phyloP scores from a whole-genome alignment of 306 rosid species.

The Vigna reflexopilosa region DNA sequence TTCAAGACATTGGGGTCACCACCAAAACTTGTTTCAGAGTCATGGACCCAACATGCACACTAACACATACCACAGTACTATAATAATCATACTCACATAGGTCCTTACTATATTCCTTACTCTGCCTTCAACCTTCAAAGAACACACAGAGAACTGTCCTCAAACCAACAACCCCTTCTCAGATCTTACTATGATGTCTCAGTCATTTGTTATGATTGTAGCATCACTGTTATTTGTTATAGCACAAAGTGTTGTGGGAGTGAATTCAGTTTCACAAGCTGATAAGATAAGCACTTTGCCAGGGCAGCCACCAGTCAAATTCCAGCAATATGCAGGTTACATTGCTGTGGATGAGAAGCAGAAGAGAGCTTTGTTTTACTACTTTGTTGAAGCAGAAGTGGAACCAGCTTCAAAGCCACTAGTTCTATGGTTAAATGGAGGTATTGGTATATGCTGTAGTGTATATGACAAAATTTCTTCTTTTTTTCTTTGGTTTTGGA shows the following conservation, averaged over 20 bases:
- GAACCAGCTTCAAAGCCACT: conserved; percentile 87
- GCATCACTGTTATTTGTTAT: conserved; percentile 24
- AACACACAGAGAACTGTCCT: background rate
- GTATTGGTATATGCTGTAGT: conserved; percentile 59
- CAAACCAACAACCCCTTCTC: conserved; percentile 1
- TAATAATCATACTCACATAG: conserved; percentile 1
- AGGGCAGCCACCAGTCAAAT: conserved; percentile 80
- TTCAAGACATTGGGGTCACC: background rate
- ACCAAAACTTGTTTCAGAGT: background rate
- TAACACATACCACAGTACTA: background rate
- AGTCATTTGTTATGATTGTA: conserved; percentile 48
- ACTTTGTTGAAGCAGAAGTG: conserved; percentile 77
- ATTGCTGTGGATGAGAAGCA: conserved; percentile 67
- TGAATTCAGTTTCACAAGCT: conserved; percentile 42
- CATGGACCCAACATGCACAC: conserved; percentile 20
- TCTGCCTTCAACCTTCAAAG: conserved; percentile 1
- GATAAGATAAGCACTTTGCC: conserved; percentile 70
- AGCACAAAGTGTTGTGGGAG: conserved; percentile 41
- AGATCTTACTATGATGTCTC: conserved; percentile 50
- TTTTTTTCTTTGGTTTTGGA: background rate
- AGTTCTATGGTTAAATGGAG: conserved; percentile 89
- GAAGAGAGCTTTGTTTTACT: conserved; percentile 75
- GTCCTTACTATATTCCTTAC: conserved; percentile 3
- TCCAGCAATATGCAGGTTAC: conserved; percentile 82
- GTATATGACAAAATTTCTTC: background rate